phyloP scores from a whole-genome alignment of 108 stramenopile species.

The Fragilaria radians region DNA sequence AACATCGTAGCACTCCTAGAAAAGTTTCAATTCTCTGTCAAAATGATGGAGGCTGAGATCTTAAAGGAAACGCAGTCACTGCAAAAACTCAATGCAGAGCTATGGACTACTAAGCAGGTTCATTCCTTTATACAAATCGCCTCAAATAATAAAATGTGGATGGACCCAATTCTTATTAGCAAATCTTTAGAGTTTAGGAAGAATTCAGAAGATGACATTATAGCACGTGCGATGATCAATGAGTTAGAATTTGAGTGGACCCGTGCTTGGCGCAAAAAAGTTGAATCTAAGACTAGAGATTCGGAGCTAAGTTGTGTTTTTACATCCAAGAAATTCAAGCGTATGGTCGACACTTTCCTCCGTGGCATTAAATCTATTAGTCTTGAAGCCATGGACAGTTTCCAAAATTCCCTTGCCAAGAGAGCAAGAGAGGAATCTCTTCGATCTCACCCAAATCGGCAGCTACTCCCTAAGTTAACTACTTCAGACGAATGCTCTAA shows the following conservation, averaged over 20 bases:
- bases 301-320: not conserved
- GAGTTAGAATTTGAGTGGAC: constrained; percentile 5
- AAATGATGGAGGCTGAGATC: constrained; percentile 18
- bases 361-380: not conserved
- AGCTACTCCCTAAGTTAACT: constrained; percentile 35
- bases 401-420: constrained; percentile 20
- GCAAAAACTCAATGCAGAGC: not conserved
- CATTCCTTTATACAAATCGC: not conserved
- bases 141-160: not conserved
- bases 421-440: constrained; percentile 6
- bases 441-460: not conserved
- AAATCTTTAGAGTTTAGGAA: not conserved
- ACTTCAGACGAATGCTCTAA: constrained; percentile 10
- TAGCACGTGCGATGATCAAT: not conserved
- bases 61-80: not conserved
- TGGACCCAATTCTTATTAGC: not conserved
- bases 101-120: not conserved
- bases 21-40: constrained; percentile 49
- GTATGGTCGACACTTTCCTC: not conserved
- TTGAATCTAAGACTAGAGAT: not conserved
- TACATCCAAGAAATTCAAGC: constrained; percentile 4
- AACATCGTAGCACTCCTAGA: constrained; percentile 55
- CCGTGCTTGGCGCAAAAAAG: not conserved
- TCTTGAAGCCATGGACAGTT: not conserved
- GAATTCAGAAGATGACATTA: not conserved